Percentiles rank a stretch among this genome's conserved stretches.
Conservation (phyloP, 805 yeast species). For the Candida morakotiae region DNA sequence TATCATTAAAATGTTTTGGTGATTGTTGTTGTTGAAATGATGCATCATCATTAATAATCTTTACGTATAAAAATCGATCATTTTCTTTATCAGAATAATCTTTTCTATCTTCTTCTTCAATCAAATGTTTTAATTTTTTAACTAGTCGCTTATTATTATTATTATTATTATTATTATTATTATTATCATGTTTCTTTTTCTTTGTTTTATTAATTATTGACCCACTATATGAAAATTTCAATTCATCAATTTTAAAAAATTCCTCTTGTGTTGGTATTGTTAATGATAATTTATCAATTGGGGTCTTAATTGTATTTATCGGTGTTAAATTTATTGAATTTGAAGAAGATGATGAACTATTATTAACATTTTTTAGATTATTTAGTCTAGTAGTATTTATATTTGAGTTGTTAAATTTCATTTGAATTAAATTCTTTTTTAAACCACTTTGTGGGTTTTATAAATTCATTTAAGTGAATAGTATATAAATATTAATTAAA, state of each 20-base stretch:
- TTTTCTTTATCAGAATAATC: no score
- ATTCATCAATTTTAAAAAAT: conserved; percentile 1
- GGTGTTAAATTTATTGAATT: background rate
- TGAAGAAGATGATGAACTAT: background rate
- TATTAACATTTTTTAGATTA: background rate
- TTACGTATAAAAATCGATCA: background rate
- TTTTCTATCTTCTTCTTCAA: background rate
- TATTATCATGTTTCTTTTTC: no score
- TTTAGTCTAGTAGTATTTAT: background rate
- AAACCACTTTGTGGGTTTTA: no score
- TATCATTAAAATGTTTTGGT: no score
- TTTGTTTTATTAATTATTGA: background rate
- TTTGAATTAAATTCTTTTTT: no score
- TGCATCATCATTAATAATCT: conserved; percentile 2
- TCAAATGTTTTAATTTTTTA: background rate
- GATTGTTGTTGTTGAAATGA: conserved; percentile 3
- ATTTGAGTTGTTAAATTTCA: background rate
- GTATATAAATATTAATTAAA: no score
- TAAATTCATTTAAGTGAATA: no score
- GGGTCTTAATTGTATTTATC: background rate
- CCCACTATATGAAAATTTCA: conserved; percentile 3
- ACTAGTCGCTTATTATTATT: background rate
- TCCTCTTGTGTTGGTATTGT: background rate
- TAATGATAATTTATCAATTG: background rate
- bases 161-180: background rate